These are phyloP conservation scores for Salvia splendens DNA, from an alignment of 257 asterid genomes.

Conservation along the genomic window DNA sequence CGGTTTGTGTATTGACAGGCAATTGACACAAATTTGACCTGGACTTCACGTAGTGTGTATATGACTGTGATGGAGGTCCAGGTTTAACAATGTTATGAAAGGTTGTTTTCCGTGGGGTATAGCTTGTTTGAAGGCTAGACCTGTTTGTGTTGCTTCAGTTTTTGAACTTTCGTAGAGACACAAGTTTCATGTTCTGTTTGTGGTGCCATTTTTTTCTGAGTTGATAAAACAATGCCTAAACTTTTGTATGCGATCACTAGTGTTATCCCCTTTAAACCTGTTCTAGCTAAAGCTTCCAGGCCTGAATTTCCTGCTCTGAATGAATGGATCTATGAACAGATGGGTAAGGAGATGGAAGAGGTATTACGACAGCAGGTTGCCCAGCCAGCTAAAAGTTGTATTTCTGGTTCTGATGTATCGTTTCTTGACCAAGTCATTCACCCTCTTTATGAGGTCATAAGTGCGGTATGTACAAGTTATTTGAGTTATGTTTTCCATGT, in stretches of 20 bases:
- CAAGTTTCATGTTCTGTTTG: background rate
- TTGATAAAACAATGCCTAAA: background rate
- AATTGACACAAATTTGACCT: background rate
- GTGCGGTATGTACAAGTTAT: conserved; percentile 65
- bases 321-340: conserved; percentile 54
- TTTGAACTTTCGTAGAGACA: background rate
- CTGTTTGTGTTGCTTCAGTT: background rate
- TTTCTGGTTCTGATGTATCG: conserved; percentile 73
- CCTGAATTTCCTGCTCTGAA: conserved; percentile 26
- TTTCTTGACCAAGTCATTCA: conserved; percentile 82
- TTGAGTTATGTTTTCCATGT: conserved; percentile 22
- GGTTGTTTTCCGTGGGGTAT: background rate
- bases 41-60: background rate
- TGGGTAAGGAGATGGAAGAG: conserved; percentile 94
- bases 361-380: conserved; percentile 62
- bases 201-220: conserved; percentile 14
- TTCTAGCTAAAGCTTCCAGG: conserved; percentile 17
- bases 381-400: conserved; percentile 87
- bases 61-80: background rate
- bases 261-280: conserved; percentile 7
- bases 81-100: background rate
- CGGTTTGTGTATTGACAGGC: too few relatives aligned
- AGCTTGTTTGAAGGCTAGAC: background rate
- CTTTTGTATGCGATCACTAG: background rate
- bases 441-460: conserved; percentile 82